Conservation (phyloP, 768 basidiomycete species). For the Mycena metata region DNA sequence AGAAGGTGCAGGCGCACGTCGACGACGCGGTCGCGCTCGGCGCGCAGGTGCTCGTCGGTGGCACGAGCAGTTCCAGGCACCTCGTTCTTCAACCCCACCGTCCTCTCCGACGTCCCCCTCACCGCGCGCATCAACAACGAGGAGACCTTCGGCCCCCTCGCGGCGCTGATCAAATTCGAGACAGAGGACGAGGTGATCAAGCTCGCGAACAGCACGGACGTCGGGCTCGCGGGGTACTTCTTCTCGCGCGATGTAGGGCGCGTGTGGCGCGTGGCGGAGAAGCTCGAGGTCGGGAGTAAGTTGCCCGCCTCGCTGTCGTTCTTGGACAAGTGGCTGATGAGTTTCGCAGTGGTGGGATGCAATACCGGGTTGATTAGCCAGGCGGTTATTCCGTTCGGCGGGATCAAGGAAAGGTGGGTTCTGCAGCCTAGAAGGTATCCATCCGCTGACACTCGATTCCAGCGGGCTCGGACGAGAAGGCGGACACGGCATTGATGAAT, state of each 20-base stretch:
- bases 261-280: slow-evolving; percentile 95
- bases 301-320: neutral
- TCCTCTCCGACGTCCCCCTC: slow-evolving; percentile 85
- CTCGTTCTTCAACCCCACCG: slow-evolving; percentile 88
- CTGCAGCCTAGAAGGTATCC: neutral
- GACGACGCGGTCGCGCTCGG: slow-evolving; percentile 89
- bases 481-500: slow-evolving; percentile 91
- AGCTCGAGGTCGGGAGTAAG: slow-evolving; percentile 86
- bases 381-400: slow-evolving; percentile 89
- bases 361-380: slow-evolving; percentile 87
- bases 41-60: slow-evolving; percentile 92
- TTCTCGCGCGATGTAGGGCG: slow-evolving; percentile 88
- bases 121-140: slow-evolving; percentile 78
- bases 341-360: slow-evolving; percentile 70
- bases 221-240: slow-evolving; percentile 96
- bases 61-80: slow-evolving; percentile 71
- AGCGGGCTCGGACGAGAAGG: slow-evolving; percentile 84
- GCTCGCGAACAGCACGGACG: slow-evolving; percentile 85
- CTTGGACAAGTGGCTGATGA: slow-evolving; percentile 1
- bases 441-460: neutral
- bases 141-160: slow-evolving; percentile 97
- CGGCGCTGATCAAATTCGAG: slow-evolving; percentile 89
- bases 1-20: slow-evolving; percentile 91
- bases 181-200: slow-evolving; percentile 94
- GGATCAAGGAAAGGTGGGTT: slow-evolving; percentile 81